Percentiles rank a stretch among this genome's conserved stretches.
These are phyloP conservation scores for Fusarium hainanense DNA, from an alignment of 2,329 filamentous ascomycete genomes.

Conservation along the genomic window DNA sequence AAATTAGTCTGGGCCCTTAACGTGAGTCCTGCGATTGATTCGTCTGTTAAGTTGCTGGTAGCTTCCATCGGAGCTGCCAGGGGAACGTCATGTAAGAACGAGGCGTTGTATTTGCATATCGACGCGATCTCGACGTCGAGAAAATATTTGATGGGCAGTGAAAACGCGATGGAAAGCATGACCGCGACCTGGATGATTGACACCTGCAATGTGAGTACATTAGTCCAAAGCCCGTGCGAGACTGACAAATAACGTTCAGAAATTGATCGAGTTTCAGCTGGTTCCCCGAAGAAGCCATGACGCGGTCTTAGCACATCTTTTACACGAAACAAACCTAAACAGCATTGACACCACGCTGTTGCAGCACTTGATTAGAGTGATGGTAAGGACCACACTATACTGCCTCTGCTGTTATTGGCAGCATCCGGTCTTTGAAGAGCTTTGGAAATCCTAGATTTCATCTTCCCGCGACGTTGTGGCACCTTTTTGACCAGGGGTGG, in stretches of 20 bases:
- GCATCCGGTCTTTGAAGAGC: too few relatives aligned
- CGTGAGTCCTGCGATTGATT: not conserved
- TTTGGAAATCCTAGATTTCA: too few relatives aligned
- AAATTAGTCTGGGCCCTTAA: not conserved
- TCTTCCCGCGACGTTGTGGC: too few relatives aligned
- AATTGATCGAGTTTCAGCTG: not conserved
- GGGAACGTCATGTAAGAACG: fast-evolving
- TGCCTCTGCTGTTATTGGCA: too few relatives aligned
- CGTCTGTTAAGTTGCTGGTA: not conserved
- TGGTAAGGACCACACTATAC: not conserved
- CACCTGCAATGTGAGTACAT: not conserved
- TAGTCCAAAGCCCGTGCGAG: not conserved
- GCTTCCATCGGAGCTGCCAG: too few relatives aligned
- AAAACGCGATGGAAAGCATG: too few relatives aligned
- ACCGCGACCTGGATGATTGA: fast-evolving
- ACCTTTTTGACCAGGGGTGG: too few relatives aligned
- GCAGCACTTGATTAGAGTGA: not conserved
- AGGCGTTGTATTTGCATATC: fast-evolving
- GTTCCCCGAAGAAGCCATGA: too few relatives aligned
- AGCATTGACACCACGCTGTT: not conserved
- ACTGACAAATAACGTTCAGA: not conserved
- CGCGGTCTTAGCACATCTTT: not conserved
- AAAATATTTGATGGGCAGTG: fast-evolving
- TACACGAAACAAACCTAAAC: not conserved
- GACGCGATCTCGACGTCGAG: not conserved